Evolutionary conservation across 495 filamentous ascomycete species (phyloP), one percentile per base, ranked within the genome.

Genomic region (Hapsidospora chrysogenum): DNA sequence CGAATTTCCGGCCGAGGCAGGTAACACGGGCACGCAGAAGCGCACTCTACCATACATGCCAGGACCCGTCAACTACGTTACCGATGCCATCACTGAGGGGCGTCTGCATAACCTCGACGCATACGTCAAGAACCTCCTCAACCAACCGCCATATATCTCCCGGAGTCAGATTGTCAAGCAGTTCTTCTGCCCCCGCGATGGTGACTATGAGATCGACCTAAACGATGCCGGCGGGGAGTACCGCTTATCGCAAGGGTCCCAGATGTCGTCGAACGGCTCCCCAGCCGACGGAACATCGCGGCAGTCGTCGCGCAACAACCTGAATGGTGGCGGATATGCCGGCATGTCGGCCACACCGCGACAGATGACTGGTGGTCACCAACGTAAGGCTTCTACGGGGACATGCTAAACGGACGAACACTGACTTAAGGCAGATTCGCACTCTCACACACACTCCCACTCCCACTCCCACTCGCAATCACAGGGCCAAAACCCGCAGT

Each of bases 21-120:
- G 89, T 16, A 80, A 79, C 18, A 80, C 80, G 35, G 74, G 72
- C 32, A 70, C 72, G 27, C 74, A 76, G 43, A 73, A 78, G 35
- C 75, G 89, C 20, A 81, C 79, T 11, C 54, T 97, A 5, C 89
- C 89, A n/a, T 97, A 87, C 55, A 97, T 97, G 89, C 89, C 89
- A 14, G 89, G 89, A 8, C 89, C 89, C 15, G 87, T 97, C 45
- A 92, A 86, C 38, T 92, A 92, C 57, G 92, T 97, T 35, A 97
- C 92, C 11, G 92, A 95, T 50, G 82, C 82, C 5, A 95, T 97
- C 46, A 92, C 85, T 25, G 85, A 93, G 43, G 89, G 85, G 20
- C 75, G 89, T 32, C 75, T 85, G 31, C 78, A 84, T 43, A 92
- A 86, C 51, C 63, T 97, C 9, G 85, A 97, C 49, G 78, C 85